Evolutionary conservation across 495 filamentous ascomycete genomes (phyloP), one percentile per base, ranked within the genome.

Genomic region (Daldinia grandis): DNA sequence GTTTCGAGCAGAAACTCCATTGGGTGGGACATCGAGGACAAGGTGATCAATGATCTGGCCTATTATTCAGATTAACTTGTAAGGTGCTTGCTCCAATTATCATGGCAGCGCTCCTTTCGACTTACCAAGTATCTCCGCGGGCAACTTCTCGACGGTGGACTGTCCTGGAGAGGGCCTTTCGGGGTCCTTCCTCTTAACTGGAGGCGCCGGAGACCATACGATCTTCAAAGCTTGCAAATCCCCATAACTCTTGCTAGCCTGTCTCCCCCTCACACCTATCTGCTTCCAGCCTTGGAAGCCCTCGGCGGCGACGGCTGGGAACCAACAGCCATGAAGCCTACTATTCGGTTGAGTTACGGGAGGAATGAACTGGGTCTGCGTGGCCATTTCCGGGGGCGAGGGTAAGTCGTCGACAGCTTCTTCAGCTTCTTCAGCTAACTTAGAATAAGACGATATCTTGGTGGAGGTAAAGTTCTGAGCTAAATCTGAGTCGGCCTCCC

Each of bases 41-140:
- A 97, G 83, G 49, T 90, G 84, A 38, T 89, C 89, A 70, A 95
- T 92, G 70, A 95, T 92, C 79, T 90, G 83, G 64, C 89, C 93
- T 64, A 64, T 62, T 42, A 27, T 47, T 49, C 38, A 62, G 42
- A 7, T 54, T 40, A 64, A 51, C 38, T 44, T 53, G 65, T 73
- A 73, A 73, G 70, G n/a, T 33, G 38, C 40, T 33, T 72, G 50
- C 30, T 49, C 21, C 53, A 40, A 25, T 66, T 12, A 54, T 30
- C 55, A 68, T 57, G 40, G 31, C 19, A 40, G 15, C 27, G n/a
- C 42, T 72, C 40, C 14, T 28, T 60, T 53, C 24, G 38, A 80
- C 89, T 86, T 84, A 94, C 91, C 88, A 44, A 92, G 84, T 49
- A 93, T 83, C 76, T 94, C 92, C 15, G 84, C 81, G 0, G 92